phyloP scores from a whole-genome alignment of 495 filamentous ascomycete genomes.

The Bryoglossum gracile region DNA sequence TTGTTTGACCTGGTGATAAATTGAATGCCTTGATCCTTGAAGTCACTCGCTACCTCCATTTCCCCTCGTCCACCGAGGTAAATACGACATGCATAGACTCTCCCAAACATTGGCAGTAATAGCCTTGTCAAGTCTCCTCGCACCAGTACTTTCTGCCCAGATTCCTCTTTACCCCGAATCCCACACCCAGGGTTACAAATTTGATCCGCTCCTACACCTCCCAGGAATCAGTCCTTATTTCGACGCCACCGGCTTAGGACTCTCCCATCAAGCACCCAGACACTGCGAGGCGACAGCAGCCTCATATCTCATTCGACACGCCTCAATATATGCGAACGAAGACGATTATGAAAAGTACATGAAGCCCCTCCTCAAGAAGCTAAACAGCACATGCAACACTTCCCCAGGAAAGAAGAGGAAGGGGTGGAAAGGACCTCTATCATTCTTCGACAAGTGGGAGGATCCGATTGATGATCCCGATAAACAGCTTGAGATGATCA shows the following conservation, averaged over 20 bases:
- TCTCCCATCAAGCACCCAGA: conserved; percentile 11
- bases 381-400: conserved; percentile 9
- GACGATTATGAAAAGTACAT: conserved; percentile 19
- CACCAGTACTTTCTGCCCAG: neutral
- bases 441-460: conserved; percentile 18
- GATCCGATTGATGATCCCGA: conserved; percentile 20
- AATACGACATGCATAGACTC: too few species aligned
- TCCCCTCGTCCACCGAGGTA: too few species aligned
- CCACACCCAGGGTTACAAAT: conserved; percentile 20
- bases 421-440: conserved; percentile 18
- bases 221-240: conserved; percentile 21
- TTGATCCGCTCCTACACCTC: conserved; percentile 18
- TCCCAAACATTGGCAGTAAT: too few species aligned
- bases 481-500: conserved; percentile 18
- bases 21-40: too few species aligned
- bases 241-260: conserved; percentile 16
- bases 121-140: too few species aligned
- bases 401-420: conserved; percentile 7
- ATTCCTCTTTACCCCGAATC: conserved; percentile 13
- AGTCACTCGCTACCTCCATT: too few species aligned
- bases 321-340: conserved; percentile 22
- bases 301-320: conserved; percentile 19
- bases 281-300: conserved; percentile 14
- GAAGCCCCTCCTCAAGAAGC: conserved; percentile 17
- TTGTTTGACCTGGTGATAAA: too few species aligned